Evolutionary conservation across 1,139 yeast species (phyloP), one percentile per base, ranked within the genome.

Genomic region (Suhomyces chickasaworum): DNA sequence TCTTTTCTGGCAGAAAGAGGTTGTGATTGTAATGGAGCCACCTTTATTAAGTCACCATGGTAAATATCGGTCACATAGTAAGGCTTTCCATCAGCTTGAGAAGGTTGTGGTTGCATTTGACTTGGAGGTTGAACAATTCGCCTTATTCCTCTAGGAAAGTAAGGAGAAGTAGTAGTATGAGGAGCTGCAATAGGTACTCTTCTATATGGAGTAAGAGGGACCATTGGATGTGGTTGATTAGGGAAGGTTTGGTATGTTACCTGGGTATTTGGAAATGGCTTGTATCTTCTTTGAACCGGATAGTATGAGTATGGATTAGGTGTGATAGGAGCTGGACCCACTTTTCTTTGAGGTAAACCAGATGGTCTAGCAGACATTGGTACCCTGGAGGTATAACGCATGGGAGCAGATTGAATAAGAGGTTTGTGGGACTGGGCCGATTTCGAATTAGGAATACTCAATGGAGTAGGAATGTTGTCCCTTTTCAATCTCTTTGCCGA

Each of bases 1-100:
- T 75, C 80, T 29, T 69, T 62, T 56, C 79, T 82, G 0, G 85
- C 78, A 32, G 80, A 73, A 25, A 80, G 65, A 8, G 86, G 85
- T 56, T 81, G 85, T 3, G 82, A 77, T 25, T 65, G 64, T 30
- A 76, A 54, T 3, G 84, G 85, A 0, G 84, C 84, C 31, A 68
- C 71, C 50, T 69, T 71, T 18, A 75, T 65, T 32, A 66, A 67
- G 50, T 78, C 81, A 3, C 77, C 79, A 41, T 68, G 70, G 56
- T 76, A 81, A 3, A 80, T 78, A 54, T 80, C 84, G 7, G 78
- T 73, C 4, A 73, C 77, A 8, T 56, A 49, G 43, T 42, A 40
- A n/a, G 49, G 48, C 35, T 50, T 37, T 13, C 42, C 38, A 7
- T 50, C 52, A 12, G 22, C n/a, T 31, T 35, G 37, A 18, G 43